phyloP scores from a whole-genome alignment of 176 grass and related monocot species.

The Carex cristatella region DNA sequence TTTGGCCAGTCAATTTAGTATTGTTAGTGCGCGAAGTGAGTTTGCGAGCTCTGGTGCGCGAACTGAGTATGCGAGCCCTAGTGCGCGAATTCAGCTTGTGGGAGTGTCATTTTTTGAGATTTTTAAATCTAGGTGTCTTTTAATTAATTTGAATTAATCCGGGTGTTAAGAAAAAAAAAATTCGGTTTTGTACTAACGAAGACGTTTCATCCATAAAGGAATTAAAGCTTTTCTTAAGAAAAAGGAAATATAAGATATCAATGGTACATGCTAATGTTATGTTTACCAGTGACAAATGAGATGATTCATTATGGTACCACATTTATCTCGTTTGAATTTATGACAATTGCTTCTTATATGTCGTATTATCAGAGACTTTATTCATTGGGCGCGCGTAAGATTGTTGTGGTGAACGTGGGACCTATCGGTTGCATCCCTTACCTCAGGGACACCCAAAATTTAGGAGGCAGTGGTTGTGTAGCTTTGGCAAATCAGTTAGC shows the following conservation, averaged over 20 bases:
- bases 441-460: constrained; percentile 51
- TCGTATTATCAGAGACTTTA: constrained; percentile 53
- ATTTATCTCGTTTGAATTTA: background rate
- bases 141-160: no score
- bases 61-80: no score
- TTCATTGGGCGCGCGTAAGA: constrained; percentile 62
- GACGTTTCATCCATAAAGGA: background rate
- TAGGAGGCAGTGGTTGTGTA: constrained; percentile 33
- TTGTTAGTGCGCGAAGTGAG: no score
- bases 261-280: background rate
- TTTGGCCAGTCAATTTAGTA: no score
- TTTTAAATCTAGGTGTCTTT: no score
- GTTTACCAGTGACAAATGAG: background rate
- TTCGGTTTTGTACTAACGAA: background rate
- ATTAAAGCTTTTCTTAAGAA: background rate
- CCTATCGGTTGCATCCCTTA: constrained; percentile 86
- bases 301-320: background rate
- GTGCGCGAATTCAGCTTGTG: no score
- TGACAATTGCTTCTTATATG: background rate
- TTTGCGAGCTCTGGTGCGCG: no score
- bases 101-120: no score
- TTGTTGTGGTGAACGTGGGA: constrained; percentile 69
- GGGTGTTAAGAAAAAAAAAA: no score
- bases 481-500: constrained; percentile 57
- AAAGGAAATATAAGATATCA: background rate